A percentile compares a stretch with the other conserved stretches of the same genome.
These are phyloP conservation scores for Alliaria petiolata DNA, from an alignment of 345 rosid species.

Conservation along the genomic window DNA sequence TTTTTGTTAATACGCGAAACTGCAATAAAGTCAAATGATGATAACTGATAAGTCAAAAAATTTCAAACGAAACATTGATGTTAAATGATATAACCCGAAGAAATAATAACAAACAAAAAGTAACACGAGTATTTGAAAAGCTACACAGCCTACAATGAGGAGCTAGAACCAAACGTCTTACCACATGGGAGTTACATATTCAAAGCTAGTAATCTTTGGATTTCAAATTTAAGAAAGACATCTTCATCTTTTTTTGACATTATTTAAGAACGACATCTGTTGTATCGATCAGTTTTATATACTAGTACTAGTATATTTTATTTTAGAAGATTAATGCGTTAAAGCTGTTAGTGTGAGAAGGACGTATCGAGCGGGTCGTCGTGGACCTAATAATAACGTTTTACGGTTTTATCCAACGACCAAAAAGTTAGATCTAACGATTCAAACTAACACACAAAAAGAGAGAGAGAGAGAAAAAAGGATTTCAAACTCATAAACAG, in stretches of 20 bases:
- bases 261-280: too few relatives aligned
- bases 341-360: slow-evolving; percentile 26
- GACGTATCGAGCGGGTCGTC: slow-evolving; percentile 24
- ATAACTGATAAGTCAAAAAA: too few relatives aligned
- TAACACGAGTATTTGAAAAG: slow-evolving; percentile 1
- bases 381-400: slow-evolving; percentile 12
- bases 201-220: neutral
- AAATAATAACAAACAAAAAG: neutral
- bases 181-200: slow-evolving; percentile 23
- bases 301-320: too few relatives aligned
- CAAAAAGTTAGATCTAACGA: slow-evolving; percentile 14
- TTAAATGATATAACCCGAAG: neutral
- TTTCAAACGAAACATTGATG: too few relatives aligned
- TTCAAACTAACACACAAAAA: slow-evolving; percentile 2
- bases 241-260: too few relatives aligned
- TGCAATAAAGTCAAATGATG: too few relatives aligned
- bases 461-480: neutral
- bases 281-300: neutral
- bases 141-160: neutral
- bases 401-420: slow-evolving; percentile 13
- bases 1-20: too few relatives aligned
- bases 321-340: neutral
- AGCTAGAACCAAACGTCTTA: slow-evolving; percentile 14
- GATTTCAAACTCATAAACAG: neutral
- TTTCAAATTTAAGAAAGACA: slow-evolving; percentile 4